phyloP scores from a whole-genome alignment of 768 basidiomycete species.

The Fomitopsis pulvina region DNA sequence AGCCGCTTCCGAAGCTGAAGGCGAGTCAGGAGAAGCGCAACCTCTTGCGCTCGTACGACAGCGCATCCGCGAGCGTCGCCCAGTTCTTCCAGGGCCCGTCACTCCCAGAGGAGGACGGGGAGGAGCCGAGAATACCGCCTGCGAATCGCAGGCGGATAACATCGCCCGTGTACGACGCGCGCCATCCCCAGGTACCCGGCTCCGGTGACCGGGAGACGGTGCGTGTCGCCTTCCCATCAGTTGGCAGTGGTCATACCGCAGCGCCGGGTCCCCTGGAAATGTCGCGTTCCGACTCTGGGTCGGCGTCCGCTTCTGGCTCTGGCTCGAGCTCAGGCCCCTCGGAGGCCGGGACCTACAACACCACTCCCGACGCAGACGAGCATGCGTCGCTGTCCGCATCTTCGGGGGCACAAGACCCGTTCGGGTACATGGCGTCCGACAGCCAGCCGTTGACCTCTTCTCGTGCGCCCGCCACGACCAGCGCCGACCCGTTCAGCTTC shows the following conservation, averaged over 20 bases:
- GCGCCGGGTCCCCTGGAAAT: background rate
- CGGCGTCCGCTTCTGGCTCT: background rate
- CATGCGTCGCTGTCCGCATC: background rate
- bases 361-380: background rate
- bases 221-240: no score
- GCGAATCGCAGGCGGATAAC: constrained; percentile 17
- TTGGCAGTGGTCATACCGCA: no score
- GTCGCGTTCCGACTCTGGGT: background rate
- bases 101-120: constrained; percentile 21
- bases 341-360: background rate
- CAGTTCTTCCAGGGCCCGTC: constrained; percentile 39
- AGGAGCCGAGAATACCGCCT: constrained; percentile 21
- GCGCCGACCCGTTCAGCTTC: constrained; percentile 21
- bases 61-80: constrained; percentile 49
- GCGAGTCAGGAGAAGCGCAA: constrained; percentile 2
- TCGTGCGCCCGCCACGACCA: constrained; percentile 4
- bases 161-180: constrained; percentile 8
- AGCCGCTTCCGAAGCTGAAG: background rate
- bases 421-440: constrained; percentile 41
- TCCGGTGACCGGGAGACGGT: no score
- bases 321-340: background rate
- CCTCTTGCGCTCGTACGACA: constrained; percentile 31
- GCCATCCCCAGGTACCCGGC: no score
- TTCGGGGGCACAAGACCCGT: constrained; percentile 40
- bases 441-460: background rate